Evolutionary conservation across 192 early-diverging fungal genomes (phyloP), one percentile per base, ranked within the genome.

Genomic region (Nowakowskiella sp.): DNA sequence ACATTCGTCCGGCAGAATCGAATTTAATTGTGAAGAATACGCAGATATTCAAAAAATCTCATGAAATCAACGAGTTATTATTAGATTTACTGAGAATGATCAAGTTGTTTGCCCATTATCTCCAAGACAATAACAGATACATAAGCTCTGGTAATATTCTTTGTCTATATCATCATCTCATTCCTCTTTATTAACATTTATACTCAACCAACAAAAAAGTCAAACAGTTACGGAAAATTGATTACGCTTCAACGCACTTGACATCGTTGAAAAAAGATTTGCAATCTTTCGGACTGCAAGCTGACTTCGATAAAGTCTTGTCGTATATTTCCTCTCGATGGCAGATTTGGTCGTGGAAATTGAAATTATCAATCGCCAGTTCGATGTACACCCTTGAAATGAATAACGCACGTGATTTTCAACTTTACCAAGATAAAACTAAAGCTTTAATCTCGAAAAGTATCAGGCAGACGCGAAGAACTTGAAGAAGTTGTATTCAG

Each of bases 271-370:
- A 79, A 52, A 65, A 67, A 60, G 77, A 79, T 44, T 23, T 79
- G 10, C 45, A 50, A 4, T 60, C 69, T 28, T 68, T 70, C 30
- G 77, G 77, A 5, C 21, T 31, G 6, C 60, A 55, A 21, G 61
- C 67, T 3, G 77, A 79, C 19, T 71, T 60, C 45, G 55, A 33
- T 8, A 32, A 57, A 10, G 68, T 72, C 2, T 55, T 67, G 36
- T 47, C 49, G 9, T 67, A 68, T 31, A 32, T 79, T 3, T 3
- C 22, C 0, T 53, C 55, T n/a, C 62, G 69, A 55, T 76, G 70
- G 73, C 48, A 72, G 28, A 45, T 74, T 30, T 79, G 77, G 77
- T 60, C 65, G 23, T 30, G 75, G 42, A 70, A 69, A 51, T 58
- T 71, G 24, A 63, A 70, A 24, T 48, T 67, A 3, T 51, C 65